These are phyloP conservation scores for Hanseniaspora thailandica DNA, from an alignment of 805 yeast species.

Conservation along the genomic window DNA sequence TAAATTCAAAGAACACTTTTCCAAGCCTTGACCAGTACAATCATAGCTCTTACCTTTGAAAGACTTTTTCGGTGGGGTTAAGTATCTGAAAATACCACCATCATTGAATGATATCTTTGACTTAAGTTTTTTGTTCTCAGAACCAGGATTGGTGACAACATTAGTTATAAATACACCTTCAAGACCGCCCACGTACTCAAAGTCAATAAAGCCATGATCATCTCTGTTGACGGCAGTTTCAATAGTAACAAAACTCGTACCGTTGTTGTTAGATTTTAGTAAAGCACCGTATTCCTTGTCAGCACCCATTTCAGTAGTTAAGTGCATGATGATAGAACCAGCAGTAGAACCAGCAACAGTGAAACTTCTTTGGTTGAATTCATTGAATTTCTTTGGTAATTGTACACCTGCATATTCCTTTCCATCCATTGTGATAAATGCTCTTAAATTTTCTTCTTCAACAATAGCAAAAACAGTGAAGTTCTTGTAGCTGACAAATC, in stretches of 20 bases:
- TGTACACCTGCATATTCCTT: conserved; percentile 59
- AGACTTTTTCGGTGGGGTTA: conserved; percentile 59
- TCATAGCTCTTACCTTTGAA: conserved; percentile 44
- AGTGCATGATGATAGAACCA: conserved; percentile 68
- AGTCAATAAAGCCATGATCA: conserved; percentile 66
- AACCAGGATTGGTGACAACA: conserved; percentile 43
- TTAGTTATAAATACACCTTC: conserved; percentile 79
- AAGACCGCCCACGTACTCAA: conserved; percentile 66
- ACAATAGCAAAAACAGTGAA: conserved; percentile 63
- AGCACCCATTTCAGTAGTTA: conserved; percentile 46
- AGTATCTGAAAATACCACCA: conserved; percentile 73
- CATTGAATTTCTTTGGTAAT: conserved; percentile 54
- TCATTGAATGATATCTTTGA: conserved; percentile 77
- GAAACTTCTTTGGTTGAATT: conserved; percentile 57
- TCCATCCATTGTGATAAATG: conserved; percentile 74
- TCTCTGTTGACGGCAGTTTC: conserved; percentile 67
- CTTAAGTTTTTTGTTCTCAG: conserved; percentile 46
- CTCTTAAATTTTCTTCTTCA: conserved; percentile 44
- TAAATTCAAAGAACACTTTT: conserved; percentile 65
- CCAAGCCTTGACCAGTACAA: conserved; percentile 42
- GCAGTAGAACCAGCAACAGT: conserved; percentile 67
- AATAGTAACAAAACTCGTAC: conserved; percentile 68
- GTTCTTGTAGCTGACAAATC: conserved; percentile 59
- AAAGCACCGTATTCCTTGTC: conserved; percentile 63
- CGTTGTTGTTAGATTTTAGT: conserved; percentile 81